Conservation (phyloP, 331 rosid species). For the Rhamnella rubrinervis region DNA sequence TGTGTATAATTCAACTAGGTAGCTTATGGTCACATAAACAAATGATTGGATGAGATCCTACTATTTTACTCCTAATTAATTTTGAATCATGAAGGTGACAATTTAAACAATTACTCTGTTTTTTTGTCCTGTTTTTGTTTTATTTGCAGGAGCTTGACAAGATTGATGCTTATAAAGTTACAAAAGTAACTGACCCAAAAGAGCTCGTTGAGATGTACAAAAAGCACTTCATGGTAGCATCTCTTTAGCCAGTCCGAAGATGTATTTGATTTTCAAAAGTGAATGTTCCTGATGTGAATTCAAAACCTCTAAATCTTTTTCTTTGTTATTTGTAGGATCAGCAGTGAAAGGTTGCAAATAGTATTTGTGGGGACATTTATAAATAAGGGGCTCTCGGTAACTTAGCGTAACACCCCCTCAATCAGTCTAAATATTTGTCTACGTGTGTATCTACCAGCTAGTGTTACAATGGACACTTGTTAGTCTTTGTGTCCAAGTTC, state of each 20-base stretch:
- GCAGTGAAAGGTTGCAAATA: neutral
- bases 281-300: neutral
- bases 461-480: no score
- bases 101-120: neutral
- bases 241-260: neutral
- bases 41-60: no score
- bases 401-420: no score
- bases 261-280: neutral
- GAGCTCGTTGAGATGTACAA: conserved; percentile 10
- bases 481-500: no score
- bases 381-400: no score
- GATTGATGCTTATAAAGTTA: conserved; percentile 25
- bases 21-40: neutral
- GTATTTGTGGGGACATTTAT: no score
- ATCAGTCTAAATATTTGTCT: no score
- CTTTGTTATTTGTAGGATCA: neutral
- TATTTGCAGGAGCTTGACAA: conserved; percentile 24
- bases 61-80: no score
- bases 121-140: neutral
- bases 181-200: conserved; percentile 15
- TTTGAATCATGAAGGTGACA: neutral
- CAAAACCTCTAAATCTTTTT: neutral
- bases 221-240: conserved; percentile 15
- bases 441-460: no score
- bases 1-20: neutral